Evolutionary conservation across 2,329 filamentous ascomycete species (phyloP).

Genomic region (Penicillium paneum): DNA sequence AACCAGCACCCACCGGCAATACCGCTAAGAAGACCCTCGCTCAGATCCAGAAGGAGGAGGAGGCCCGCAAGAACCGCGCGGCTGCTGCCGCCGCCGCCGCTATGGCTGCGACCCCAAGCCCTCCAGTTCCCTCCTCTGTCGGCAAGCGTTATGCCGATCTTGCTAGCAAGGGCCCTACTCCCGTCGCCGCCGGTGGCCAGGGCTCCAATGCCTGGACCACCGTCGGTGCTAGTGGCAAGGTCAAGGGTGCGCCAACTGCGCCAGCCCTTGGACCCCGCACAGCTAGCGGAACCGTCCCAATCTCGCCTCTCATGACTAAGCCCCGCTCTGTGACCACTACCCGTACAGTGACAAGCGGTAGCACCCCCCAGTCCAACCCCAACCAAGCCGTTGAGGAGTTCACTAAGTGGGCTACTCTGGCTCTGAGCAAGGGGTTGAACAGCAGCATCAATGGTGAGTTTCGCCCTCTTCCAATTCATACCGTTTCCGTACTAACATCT

Average conservation of each 20-base stretch:
- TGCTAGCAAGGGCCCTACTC: conserved; percentile 68
- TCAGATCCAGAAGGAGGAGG: conserved; percentile 96
- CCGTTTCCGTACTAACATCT: conserved; percentile 32
- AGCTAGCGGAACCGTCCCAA: conserved; percentile 43
- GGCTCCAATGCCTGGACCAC: conserved; percentile 76
- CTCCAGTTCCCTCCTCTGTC: conserved; percentile 44
- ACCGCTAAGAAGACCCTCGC: conserved; percentile 80
- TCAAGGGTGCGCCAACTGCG: conserved; percentile 63
- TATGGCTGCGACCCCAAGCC: conserved; percentile 44
- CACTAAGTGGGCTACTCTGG: conserved; percentile 81
- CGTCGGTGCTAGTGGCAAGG: conserved; percentile 88
- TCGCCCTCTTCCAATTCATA: background rate
- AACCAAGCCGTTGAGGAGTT: conserved; percentile 83
- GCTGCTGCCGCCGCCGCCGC: conserved; percentile 47
- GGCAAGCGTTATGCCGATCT: conserved; percentile 95
- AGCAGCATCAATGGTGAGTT: conserved; percentile 63
- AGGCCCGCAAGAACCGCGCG: conserved; percentile 77
- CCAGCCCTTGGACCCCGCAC: conserved; percentile 47
- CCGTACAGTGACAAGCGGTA: conserved; percentile 47
- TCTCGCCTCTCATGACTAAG: conserved; percentile 47
- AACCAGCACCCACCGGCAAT: conserved; percentile 36
- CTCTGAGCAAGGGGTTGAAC: conserved; percentile 71
- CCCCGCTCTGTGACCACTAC: conserved; percentile 55
- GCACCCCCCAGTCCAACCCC: conserved; percentile 43
- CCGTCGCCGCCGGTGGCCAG: conserved; percentile 43